Conservation (phyloP, 2,329 filamentous ascomycete species). For the Pseudogymnoascus sp. region DNA sequence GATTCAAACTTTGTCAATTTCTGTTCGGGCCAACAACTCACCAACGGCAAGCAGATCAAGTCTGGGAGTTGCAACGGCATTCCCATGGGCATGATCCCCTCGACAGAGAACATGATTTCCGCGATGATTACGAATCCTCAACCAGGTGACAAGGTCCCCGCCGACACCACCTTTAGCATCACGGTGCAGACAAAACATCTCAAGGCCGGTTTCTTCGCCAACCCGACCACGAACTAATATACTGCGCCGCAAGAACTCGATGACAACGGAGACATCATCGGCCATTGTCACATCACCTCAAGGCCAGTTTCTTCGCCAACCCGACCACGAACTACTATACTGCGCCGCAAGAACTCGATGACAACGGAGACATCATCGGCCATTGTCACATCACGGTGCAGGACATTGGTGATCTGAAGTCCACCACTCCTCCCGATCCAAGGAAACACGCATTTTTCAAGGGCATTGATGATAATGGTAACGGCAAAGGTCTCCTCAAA, state of each 20-base stretch:
- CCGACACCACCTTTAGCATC: constrained; percentile 27
- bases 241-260: constrained; percentile 23
- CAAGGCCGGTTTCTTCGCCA: constrained; percentile 24
- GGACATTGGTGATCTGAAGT: constrained; percentile 20
- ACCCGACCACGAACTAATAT: constrained; percentile 24
- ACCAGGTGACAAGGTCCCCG: constrained; percentile 32
- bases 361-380: constrained; percentile 28
- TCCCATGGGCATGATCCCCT: constrained; percentile 42
- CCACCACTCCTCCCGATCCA: constrained; percentile 22
- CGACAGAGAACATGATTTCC: constrained; percentile 43
- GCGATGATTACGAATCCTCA: constrained; percentile 41
- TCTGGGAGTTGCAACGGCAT: constrained; percentile 49
- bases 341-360: constrained; percentile 23
- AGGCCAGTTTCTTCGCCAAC: constrained; percentile 25
- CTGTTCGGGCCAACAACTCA: constrained; percentile 44
- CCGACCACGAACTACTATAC: constrained; percentile 24
- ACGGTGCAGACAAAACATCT: constrained; percentile 21
- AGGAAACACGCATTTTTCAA: constrained; percentile 33
- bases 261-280: constrained; percentile 27
- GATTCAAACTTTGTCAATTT: constrained; percentile 55
- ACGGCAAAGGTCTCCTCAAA: constrained; percentile 31
- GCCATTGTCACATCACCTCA: constrained; percentile 32
- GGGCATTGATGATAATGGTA: constrained; percentile 33
- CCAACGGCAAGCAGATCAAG: constrained; percentile 44
- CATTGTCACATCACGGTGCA: constrained; percentile 34